Conservation (phyloP, 768 basidiomycete genomes). For the Pulveroboletus sp. region DNA sequence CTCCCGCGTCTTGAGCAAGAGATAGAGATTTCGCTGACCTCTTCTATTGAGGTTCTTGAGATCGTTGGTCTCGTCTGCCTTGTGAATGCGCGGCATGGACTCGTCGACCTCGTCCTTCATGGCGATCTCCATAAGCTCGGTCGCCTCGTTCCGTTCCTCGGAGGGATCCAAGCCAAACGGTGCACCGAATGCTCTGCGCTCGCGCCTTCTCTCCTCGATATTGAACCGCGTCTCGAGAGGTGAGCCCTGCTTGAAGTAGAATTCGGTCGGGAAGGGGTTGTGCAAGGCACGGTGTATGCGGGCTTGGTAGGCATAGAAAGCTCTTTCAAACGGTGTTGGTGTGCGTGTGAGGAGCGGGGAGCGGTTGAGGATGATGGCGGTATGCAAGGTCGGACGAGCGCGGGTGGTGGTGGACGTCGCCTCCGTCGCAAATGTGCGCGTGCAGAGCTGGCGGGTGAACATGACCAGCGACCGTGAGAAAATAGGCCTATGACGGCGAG, state of each 20-base stretch:
- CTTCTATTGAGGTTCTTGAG: conserved; percentile 73
- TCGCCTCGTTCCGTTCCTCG: conserved; percentile 40
- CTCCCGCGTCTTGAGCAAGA: conserved; percentile 57
- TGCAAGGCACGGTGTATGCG: conserved; percentile 80
- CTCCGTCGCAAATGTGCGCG: conserved; percentile 44
- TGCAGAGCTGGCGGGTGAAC: conserved; percentile 6
- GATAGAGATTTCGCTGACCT: conserved; percentile 83
- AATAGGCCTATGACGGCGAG: conserved; percentile 9
- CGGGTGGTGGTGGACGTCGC: conserved; percentile 9
- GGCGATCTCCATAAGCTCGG: conserved; percentile 55
- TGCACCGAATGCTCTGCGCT: conserved; percentile 68
- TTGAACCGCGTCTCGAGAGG: conserved; percentile 78
- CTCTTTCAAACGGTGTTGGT: conserved; percentile 67
- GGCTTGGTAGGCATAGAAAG: conserved; percentile 80
- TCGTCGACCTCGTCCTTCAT: conserved; percentile 59
- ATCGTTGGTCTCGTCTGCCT: conserved; percentile 57
- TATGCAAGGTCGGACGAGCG: conserved; percentile 39
- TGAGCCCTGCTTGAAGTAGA: conserved; percentile 93
- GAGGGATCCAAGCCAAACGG: conserved; percentile 45
- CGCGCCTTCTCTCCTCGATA: conserved; percentile 67
- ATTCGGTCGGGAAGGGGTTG: conserved; percentile 83
- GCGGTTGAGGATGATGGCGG: conserved; percentile 74
- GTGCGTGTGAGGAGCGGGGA: conserved; percentile 71
- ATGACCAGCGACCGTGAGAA: conserved; percentile 31
- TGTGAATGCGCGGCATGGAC: conserved; percentile 55